These are phyloP conservation scores for Lentinula detonsa DNA, from an alignment of 768 basidiomycete species.

Conservation along the genomic window DNA sequence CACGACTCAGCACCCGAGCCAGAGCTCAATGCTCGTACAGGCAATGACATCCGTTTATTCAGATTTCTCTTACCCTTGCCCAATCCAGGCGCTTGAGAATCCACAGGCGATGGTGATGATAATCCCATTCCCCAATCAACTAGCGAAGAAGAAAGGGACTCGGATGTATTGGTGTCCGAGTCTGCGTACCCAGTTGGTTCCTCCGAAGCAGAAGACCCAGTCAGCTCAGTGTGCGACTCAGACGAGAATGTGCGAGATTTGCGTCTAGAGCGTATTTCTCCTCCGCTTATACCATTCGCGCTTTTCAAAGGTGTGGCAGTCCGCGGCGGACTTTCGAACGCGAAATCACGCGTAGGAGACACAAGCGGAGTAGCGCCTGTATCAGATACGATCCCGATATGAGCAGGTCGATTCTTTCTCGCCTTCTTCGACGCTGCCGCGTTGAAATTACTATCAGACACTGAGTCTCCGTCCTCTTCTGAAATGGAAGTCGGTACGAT, in stretches of 20 bases:
- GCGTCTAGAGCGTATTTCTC: background rate
- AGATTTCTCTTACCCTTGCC: slow-evolving; percentile 13
- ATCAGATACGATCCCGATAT: slow-evolving; percentile 37
- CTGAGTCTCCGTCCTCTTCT: slow-evolving; percentile 19
- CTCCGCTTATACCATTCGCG: background rate
- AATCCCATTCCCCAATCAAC: slow-evolving; percentile 4
- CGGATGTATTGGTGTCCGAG: slow-evolving; percentile 1
- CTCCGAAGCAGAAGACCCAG: background rate
- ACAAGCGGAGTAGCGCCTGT: slow-evolving; percentile 44
- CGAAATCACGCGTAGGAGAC: slow-evolving; percentile 43
- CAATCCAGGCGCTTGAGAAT: background rate
- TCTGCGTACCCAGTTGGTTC: background rate
- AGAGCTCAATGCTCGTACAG: slow-evolving; percentile 6
- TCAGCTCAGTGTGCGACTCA: background rate
- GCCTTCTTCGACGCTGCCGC: slow-evolving; percentile 12
- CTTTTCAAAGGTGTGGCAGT: background rate
- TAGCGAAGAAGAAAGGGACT: slow-evolving; percentile 3
- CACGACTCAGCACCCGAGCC: slow-evolving; percentile 26
- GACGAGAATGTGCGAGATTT: background rate
- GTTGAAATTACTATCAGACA: slow-evolving; percentile 7
- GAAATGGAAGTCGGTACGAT: background rate
- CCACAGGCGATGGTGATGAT: background rate
- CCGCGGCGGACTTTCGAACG: background rate
- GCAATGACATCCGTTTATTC: slow-evolving; percentile 1
- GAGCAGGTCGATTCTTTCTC: slow-evolving; percentile 15